A percentile compares a stretch with the other conserved stretches of the same genome.
Conservation (phyloP, 768 basidiomycete species). For the Tulasnella sp. region DNA sequence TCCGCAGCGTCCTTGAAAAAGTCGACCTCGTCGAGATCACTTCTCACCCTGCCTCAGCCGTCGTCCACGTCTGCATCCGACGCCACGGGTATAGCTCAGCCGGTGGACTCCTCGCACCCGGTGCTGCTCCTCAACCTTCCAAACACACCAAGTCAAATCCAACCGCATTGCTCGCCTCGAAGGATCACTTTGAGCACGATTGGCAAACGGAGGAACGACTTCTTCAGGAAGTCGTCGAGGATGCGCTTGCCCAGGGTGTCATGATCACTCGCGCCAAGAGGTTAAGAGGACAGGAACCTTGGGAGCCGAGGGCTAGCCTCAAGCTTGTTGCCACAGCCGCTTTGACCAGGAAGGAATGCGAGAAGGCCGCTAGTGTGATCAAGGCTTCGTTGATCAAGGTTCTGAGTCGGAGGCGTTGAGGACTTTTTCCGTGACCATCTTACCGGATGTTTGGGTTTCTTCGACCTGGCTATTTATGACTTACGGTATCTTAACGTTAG, state of each 20-base stretch:
- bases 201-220: conserved; percentile 60
- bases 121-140: conserved; percentile 16
- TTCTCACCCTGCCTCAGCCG: conserved; percentile 73
- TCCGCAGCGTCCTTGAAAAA: conserved; percentile 72
- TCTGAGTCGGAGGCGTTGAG: conserved; percentile 28
- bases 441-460: not conserved
- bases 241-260: conserved; percentile 68
- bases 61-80: conserved; percentile 68
- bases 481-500: not conserved
- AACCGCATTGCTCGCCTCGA: conserved; percentile 26
- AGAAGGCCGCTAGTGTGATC: conserved; percentile 71
- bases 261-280: conserved; percentile 77
- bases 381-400: conserved; percentile 67
- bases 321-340: conserved; percentile 71
- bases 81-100: conserved; percentile 25
- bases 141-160: conserved; percentile 33
- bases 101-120: conserved; percentile 22
- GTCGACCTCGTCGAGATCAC: conserved; percentile 73
- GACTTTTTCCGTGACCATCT: not conserved
- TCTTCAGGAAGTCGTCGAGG: conserved; percentile 89
- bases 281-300: conserved; percentile 69
- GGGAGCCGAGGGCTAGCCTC: conserved; percentile 73
- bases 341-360: conserved; percentile 78
- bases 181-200: conserved; percentile 40
- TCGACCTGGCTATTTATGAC: not conserved